Evolutionary conservation across 2,329 filamentous ascomycete genomes (phyloP).

Genomic region (Talaromyces islandicus): DNA sequence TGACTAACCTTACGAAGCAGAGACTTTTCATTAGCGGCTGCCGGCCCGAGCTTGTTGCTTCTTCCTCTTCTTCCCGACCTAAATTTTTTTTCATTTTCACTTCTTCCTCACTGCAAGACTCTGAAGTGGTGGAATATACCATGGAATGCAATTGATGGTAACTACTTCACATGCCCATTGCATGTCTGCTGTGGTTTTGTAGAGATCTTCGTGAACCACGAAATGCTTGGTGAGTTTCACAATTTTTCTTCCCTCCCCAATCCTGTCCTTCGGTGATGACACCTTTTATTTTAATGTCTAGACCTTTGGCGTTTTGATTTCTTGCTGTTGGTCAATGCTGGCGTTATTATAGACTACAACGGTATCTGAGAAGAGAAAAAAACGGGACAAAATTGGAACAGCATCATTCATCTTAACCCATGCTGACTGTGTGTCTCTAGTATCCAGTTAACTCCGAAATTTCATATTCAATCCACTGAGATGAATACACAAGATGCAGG

Average conservation of each 20-base stretch:
- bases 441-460: not conserved
- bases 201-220: not conserved
- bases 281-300: slow-evolving; percentile 35
- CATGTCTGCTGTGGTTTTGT: not conserved
- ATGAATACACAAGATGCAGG: slow-evolving; percentile 23
- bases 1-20: not conserved
- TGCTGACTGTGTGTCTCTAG: not conserved
- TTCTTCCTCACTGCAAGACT: not conserved
- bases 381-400: not conserved
- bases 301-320: slow-evolving; percentile 46
- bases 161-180: not conserved
- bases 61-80: not conserved
- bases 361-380: slow-evolving; percentile 72
- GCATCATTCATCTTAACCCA: not conserved
- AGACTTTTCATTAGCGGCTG: not conserved
- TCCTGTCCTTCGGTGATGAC: slow-evolving; percentile 40
- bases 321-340: slow-evolving; percentile 45
- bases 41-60: not conserved
- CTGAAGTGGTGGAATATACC: not conserved
- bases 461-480: slow-evolving; percentile 18
- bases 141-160: not conserved
- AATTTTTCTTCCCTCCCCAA: slow-evolving; percentile 8
- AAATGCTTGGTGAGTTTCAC: slow-evolving; percentile 17
- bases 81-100: not conserved
- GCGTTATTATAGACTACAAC: slow-evolving; percentile 83